A percentile compares a stretch with the other conserved stretches of the same genome.
phyloP scores from a whole-genome alignment of 352 stramenopile species.

The Phytophthora ohioensis region DNA sequence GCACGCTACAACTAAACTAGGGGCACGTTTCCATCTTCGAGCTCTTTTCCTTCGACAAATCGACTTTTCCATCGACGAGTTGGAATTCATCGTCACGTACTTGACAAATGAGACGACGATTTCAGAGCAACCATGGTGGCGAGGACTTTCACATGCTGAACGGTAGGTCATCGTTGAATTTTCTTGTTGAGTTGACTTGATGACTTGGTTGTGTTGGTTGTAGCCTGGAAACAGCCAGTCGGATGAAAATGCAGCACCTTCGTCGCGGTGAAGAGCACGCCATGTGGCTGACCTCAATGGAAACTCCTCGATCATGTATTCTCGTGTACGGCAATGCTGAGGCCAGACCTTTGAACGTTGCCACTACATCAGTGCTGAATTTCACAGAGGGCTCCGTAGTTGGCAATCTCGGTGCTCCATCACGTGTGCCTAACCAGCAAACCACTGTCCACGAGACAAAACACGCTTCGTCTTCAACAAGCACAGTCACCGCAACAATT shows the following conservation, averaged over 20 bases:
- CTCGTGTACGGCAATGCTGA: conserved; percentile 53
- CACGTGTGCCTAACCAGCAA: background rate
- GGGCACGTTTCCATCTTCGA: conserved; percentile 52
- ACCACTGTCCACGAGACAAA: conserved; percentile 1
- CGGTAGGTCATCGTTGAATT: conserved; percentile 26
- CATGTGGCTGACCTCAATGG: conserved; percentile 49
- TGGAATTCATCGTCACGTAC: conserved; percentile 59
- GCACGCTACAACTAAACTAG: conserved; percentile 52
- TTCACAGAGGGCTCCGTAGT: conserved; percentile 55
- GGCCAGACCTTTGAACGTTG: conserved; percentile 46
- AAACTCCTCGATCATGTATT: conserved; percentile 47
- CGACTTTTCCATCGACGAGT: conserved; percentile 51
- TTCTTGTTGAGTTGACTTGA: background rate
- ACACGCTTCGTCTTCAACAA: conserved; percentile 11
- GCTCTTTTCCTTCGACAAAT: conserved; percentile 51
- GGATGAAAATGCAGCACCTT: conserved; percentile 52
- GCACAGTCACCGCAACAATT: background rate
- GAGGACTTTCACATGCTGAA: conserved; percentile 40
- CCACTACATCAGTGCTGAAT: conserved; percentile 32
- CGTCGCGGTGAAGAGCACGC: conserved; percentile 47
- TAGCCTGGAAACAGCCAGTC: conserved; percentile 47
- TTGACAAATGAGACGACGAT: conserved; percentile 52
- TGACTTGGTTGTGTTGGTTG: background rate
- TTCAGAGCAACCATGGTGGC: conserved; percentile 51
- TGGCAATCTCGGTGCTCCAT: conserved; percentile 41